Percentiles rank a stretch among this genome's conserved stretches.
Conservation (phyloP, 768 basidiomycete genomes). For the Xanthoconium purpureum region DNA sequence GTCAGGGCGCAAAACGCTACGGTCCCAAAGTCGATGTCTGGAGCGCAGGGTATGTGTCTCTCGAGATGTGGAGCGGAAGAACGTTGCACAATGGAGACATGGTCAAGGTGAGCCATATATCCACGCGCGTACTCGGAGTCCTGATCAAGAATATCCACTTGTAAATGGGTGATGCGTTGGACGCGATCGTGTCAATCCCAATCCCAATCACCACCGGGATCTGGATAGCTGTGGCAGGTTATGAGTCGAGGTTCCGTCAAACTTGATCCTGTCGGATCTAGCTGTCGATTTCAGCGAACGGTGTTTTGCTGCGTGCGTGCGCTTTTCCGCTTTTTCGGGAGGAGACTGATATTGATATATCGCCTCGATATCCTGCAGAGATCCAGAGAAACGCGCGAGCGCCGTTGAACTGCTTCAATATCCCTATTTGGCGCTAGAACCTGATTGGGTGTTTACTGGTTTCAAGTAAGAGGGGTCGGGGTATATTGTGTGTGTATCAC, state of each 20-base stretch:
- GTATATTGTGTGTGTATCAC: background rate
- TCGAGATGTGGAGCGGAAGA: conserved; percentile 82
- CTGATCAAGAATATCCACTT: background rate
- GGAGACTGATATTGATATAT: background rate
- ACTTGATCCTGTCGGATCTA: background rate
- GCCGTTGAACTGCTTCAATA: conserved; percentile 74
- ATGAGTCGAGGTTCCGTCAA: conserved; percentile 54
- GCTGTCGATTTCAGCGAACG: conserved; percentile 36
- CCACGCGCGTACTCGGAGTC: background rate
- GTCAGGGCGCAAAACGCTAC: conserved; percentile 57
- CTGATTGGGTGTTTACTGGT: conserved; percentile 56
- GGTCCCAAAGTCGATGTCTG: background rate
- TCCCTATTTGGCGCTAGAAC: conserved; percentile 42
- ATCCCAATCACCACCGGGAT: background rate
- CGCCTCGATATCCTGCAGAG: conserved; percentile 36
- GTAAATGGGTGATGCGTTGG: background rate
- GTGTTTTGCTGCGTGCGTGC: conserved; percentile 74
- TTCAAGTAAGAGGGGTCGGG: conserved; percentile 17
- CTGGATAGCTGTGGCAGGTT: conserved; percentile 37
- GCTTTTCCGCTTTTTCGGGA: background rate
- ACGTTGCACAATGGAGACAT: conserved; percentile 81
- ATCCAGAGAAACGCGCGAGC: conserved; percentile 75
- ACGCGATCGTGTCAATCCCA: background rate
- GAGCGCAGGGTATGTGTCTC: background rate
- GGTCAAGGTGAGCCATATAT: background rate